Base-by-base conservation (phyloP, 257 asterid genomes). In the Nicotiana benthamiana region DNA sequence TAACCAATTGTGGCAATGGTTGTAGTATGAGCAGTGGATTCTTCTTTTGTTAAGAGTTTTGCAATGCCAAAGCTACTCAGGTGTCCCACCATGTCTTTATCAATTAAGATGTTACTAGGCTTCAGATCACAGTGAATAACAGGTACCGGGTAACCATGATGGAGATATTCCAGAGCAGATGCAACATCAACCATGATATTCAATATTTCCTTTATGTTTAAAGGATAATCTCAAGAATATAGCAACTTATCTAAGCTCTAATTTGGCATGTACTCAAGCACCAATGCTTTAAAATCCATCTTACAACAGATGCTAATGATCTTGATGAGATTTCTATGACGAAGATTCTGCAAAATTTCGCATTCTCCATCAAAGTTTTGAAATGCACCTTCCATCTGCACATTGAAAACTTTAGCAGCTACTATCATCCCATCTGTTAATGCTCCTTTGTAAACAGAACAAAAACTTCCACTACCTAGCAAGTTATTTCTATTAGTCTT, bases 1-100 rank as follows among this genome's bases (percentile, higher is more conserved):
- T 84, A 85, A 12, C 85, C 90, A 18, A 82, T 68, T 30, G 83
- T 86, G 53, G 87, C 89, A 5, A 84, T 82, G 34, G 87, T 84
- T 51, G 22, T 77, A 17, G 86, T 84, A 4, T 80, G 86, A 17
- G 26, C 68, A 16, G 43, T 26, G 56, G 60, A 62, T 22, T 84
- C 86, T 40, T 83, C 82, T 6, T 30, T 77, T n/a, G 46, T 60
- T 53, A 86, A 18, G 13, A 86, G 17, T 36, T 82, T 82, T 7
- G 85, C 85, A 9, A 83, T 83, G 72, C 87, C 87, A 30, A 86
- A 86, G 34, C 83, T 85, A 66, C 64, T 40, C 18, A 86, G 85
- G 80, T 82, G 84, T 11, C 80, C 87, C 0, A 72, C 77, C 84
- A 83, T 81, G 65, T n/a, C 57, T 4, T 86, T 77, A 46, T 83